Conservation (phyloP, 2,329 filamentous ascomycete species). For the Nemania diffusa region DNA sequence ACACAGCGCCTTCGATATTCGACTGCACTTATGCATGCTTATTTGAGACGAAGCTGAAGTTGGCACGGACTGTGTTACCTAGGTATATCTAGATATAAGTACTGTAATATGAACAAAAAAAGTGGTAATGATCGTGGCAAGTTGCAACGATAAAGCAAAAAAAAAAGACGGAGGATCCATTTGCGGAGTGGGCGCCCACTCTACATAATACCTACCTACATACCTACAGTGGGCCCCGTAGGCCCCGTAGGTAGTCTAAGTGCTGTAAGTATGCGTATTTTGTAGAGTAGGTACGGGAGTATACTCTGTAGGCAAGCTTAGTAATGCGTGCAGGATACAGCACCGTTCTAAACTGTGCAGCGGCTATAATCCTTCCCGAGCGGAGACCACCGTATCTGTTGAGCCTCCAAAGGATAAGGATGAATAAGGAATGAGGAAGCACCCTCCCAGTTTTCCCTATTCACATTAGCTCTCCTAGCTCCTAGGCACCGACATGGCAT, state of each 20-base stretch:
- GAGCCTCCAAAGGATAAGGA: constrained; percentile 31
- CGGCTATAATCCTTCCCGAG: constrained; percentile 33
- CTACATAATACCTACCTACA: background rate
- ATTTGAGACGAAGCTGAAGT: constrained; percentile 8
- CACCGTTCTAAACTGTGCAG: constrained; percentile 24
- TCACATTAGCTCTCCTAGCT: constrained; percentile 9
- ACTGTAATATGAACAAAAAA: background rate
- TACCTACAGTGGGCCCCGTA: too few species aligned
- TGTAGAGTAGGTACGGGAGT: background rate
- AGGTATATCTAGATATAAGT: background rate
- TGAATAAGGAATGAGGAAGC: constrained; percentile 31
- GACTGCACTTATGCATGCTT: background rate
- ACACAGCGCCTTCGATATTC: background rate
- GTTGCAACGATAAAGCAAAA: constrained; percentile 1
- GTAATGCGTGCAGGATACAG: constrained; percentile 15
- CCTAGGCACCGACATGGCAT: background rate
- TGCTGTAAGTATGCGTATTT: too few species aligned
- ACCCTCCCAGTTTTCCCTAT: constrained; percentile 4
- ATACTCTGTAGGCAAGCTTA: constrained; percentile 27
- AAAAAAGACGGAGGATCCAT: constrained; percentile 16
- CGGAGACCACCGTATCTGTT: constrained; percentile 16
- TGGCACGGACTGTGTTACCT: background rate
- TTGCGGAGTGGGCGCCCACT: constrained; percentile 21
- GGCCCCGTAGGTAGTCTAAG: too few species aligned
- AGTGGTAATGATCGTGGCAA: background rate